Evolutionary conservation across 306 rosid genomes (phyloP), one percentile per base, ranked within the genome.

Genomic region (barrel medic (Medicago truncatula)): DNA sequence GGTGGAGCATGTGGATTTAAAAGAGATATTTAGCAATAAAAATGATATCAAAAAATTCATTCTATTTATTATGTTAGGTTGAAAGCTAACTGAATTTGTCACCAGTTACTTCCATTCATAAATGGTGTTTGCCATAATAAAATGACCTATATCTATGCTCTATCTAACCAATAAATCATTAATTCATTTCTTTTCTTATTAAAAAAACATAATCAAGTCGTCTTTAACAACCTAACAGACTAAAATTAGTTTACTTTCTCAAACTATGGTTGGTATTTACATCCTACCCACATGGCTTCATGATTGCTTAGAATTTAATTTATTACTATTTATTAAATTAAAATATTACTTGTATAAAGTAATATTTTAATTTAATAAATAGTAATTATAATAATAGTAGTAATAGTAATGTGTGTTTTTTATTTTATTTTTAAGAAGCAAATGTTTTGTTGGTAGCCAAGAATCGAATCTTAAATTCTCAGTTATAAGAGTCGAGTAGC

Each of bases 41-140:
- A 78, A 11, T 49, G 73, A 74, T 69, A 80, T 78, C 68, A 12
- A 80, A 71, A 77, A 76, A 49, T 44, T 83, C 77, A 81, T 67
- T 67, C 84, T 82, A 88, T 88, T 88, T 88, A 86, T 84, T 85
- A 65, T 71, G 96, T 85, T 84, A 70, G 87, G 93, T 87, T 20
- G 78, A 79, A 78, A 74, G 88, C 93, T 79, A 87, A 84, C 92
- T 54, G 78, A 69, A 84, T 71, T 57, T 74, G 76, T 79, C 96
- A 71, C 85, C 67, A n/a, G 81, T 76, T 69, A 62, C 80, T 81
- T 80, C 77, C 81, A 60, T 77, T 87, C 91, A 87, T 90, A 78
- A 90, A 88, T 90, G 84, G 71, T 71, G 71, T 78, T 84, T 68
- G 31, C 85, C 84, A 68, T 72, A 69, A 52, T 83, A 70, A 70